Conservation (phyloP, 257 asterid genomes). For the Penstemon barbatus region DNA sequence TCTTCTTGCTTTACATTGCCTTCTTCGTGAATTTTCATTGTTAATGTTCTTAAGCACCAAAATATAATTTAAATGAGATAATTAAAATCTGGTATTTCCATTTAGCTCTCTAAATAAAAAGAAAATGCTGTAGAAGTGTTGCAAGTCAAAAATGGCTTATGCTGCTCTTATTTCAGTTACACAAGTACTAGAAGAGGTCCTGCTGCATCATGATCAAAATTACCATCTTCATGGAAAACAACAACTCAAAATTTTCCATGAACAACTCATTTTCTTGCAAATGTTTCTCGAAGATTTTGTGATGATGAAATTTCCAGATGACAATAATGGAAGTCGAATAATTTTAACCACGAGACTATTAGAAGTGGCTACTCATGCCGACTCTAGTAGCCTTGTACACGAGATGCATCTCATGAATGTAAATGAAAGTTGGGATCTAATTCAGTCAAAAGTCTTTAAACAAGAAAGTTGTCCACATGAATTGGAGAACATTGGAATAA, state of each 20-base stretch:
- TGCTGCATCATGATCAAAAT: background rate
- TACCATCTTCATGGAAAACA: background rate
- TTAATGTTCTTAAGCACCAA: no score
- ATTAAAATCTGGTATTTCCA: background rate
- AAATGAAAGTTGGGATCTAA: conserved; percentile 30
- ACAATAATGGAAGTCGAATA: conserved; percentile 31
- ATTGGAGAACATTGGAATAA: conserved; percentile 24
- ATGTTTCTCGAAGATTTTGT: conserved; percentile 21
- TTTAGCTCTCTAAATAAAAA: background rate
- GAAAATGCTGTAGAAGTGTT: background rate
- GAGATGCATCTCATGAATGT: conserved; percentile 10
- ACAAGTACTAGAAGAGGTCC: background rate
- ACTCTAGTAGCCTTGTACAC: conserved; percentile 21
- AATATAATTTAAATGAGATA: background rate
- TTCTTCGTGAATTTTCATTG: no score
- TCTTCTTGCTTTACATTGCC: background rate
- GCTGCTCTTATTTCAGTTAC: background rate
- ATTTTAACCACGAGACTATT: conserved; percentile 26
- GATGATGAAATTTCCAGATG: conserved; percentile 28
- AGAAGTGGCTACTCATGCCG: conserved; percentile 11
- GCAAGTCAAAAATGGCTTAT: background rate
- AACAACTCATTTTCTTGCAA: background rate
- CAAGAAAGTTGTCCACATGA: conserved; percentile 23
- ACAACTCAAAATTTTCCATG: background rate
- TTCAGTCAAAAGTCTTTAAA: conserved; percentile 18